Conservation (phyloP, 768 basidiomycete genomes). For the Aureoboletus auriporus region DNA sequence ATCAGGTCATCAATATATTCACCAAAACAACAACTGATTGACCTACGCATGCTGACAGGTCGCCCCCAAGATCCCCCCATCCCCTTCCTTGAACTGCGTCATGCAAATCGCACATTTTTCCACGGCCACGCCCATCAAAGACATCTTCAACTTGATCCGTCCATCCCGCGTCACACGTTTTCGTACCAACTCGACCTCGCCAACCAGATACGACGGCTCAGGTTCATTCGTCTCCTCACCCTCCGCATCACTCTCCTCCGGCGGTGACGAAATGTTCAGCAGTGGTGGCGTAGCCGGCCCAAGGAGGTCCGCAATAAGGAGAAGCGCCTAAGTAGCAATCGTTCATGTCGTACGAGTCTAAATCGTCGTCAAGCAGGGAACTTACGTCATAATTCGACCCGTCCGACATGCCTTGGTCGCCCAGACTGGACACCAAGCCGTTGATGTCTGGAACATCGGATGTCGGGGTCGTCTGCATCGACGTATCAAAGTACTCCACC, state of each 20-base stretch:
- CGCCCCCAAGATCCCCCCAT: conserved; percentile 52
- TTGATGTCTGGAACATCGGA: conserved; percentile 56
- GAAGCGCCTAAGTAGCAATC: conserved; percentile 45
- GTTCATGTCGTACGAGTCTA: conserved; percentile 19
- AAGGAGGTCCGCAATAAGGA: conserved; percentile 57
- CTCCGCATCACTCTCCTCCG: conserved; percentile 6
- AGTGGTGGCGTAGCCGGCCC: conserved; percentile 42
- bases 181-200: conserved; percentile 52
- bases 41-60: conserved; percentile 57
- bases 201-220: conserved; percentile 29
- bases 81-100: conserved; percentile 59
- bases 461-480: conserved; percentile 28
- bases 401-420: conserved; percentile 39
- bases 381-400: conserved; percentile 66
- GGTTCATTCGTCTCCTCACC: neutral
- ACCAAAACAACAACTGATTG: neutral
- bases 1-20: neutral
- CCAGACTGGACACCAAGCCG: conserved; percentile 54
- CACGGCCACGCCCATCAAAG: conserved; percentile 57
- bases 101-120: conserved; percentile 74
- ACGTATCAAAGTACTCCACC: conserved; percentile 25
- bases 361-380: conserved; percentile 23
- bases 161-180: conserved; percentile 59
- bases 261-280: conserved; percentile 1
- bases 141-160: conserved; percentile 66